Base-by-base conservation (phyloP, 2,329 filamentous ascomycete species). In the Venturia effusa region DNA sequence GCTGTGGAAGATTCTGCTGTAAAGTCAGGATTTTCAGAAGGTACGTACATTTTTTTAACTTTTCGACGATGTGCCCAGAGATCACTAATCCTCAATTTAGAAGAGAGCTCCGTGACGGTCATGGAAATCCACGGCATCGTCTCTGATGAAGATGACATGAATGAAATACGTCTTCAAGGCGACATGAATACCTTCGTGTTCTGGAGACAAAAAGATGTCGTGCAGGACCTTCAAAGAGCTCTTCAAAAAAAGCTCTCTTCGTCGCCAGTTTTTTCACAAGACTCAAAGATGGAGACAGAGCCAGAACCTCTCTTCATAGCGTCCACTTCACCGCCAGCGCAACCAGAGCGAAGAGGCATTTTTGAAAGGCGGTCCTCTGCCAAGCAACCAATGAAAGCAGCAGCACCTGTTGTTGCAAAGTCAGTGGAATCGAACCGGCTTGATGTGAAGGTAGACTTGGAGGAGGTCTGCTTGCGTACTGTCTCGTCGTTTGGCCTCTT, bases 401-500 rank as follows among this genome's bases (percentile, higher is more conserved):
- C 55, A 2, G 72, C 71, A 8, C 64, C 72, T 54, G 15, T 32
- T 10, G 30, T 41, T 8, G 51, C 8, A 19, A 17, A 54, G 61
- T 17, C 32, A 10, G 32, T 32, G 30, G n/a, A 17, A 48, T 40
- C 32, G 22, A 45, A 43, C 30, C 57, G 39, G 4, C 10, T 32
- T 15, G 69, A 70, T 32, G 67, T 74, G 3, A 66, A 70, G 10
- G 74, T 78, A 11, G 67, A 69, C 48, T 67, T 75, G 65, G 74
- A 74, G 51, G 74, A 78, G 30, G 69, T 78, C 15, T 73, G 74
- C 59, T 72, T 80, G 61, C 72, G 79, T 10, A 72, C 71, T 22
- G 76, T 78, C 65, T 79, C 72, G 51, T 72, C 74, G 17, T 76
- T 77, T 70, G 78, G 78, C 0, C 68, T 80, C 61, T 77, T 75